Conservation (phyloP, 2,329 filamentous ascomycete genomes). For the Fusarium nematophilum region DNA sequence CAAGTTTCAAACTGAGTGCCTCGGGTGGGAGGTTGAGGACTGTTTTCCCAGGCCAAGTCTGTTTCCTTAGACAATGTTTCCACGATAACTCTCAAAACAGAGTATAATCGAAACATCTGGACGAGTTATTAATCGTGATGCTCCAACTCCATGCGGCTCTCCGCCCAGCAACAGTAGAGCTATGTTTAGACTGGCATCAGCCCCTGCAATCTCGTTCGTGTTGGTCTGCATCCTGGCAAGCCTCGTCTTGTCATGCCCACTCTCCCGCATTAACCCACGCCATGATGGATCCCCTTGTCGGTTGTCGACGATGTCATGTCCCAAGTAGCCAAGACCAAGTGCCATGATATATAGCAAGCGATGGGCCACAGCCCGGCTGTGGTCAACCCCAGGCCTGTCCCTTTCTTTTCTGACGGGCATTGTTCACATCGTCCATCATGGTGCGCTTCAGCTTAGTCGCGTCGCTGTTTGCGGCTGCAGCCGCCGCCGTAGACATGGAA, state of each 20-base stretch:
- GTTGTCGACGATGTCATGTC: neutral
- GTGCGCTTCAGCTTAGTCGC: conserved; percentile 49
- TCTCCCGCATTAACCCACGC: conserved; percentile 28
- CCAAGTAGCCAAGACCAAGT: conserved; percentile 8
- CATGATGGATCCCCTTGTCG: conserved; percentile 4
- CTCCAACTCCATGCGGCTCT: conserved; percentile 22
- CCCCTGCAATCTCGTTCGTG: conserved; percentile 16
- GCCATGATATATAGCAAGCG: conserved; percentile 29
- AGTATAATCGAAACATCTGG: neutral
- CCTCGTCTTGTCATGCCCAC: conserved; percentile 11
- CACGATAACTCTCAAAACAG: neutral
- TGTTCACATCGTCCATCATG: conserved; percentile 44
- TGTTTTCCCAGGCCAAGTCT: too few relatives aligned
- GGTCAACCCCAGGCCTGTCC: conserved; percentile 7
- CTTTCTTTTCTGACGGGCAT: neutral
- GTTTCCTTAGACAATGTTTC: neutral
- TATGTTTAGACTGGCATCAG: conserved; percentile 22
- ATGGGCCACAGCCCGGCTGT: neutral
- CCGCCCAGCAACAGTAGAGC: conserved; percentile 7
- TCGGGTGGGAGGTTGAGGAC: too few relatives aligned
- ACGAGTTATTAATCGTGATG: neutral
- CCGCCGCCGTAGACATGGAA: conserved; percentile 44
- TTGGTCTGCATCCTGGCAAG: neutral
- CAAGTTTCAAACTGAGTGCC: too few relatives aligned
- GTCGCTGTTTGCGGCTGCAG: conserved; percentile 51